Evolutionary conservation across 805 yeast genomes (phyloP), one percentile per base, ranked within the genome.

Genomic region (Suhomyces pyralidae): DNA sequence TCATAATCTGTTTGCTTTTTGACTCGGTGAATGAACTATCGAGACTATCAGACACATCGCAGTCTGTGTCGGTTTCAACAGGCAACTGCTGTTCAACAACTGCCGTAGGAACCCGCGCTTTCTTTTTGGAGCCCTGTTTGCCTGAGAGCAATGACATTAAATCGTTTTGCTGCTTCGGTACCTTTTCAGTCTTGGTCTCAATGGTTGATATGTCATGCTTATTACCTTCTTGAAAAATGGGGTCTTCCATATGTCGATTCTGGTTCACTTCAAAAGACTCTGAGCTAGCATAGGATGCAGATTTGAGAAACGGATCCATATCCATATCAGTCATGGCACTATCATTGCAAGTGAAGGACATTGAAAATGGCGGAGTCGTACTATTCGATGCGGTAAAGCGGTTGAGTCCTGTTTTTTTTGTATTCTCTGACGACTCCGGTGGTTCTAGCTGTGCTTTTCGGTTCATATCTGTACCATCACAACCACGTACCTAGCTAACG

Each of bases 141-240:
- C 65, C 64, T 7, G 61, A 54, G 10, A 60, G 57, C 24, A 61
- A n/a, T 2, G 58, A 48, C 53, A 53, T 49, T 48, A 59, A 48
- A 46, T 44, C 43, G 7, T 17, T 14, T 9, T 38, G 48, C 19
- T 28, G 25, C 5, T 12, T 45, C 42, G 22, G 24, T 19, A 9
- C 24, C 20, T 17, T 15, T 19, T 36, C 42, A 38, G 4, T 38
- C 14, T 19, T 38, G n/a, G 14, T 19, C 19, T 38, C 24, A 10
- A 7, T 19, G 24, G n/a, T 17, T 17, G 24, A 24, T 19, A 9
- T 17, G 17, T 38, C n/a, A 36, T 15, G 40, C 14, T 32, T 32
- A 32, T 32, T 32, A 2, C n/a, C 36, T n/a, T 32, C 17, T n/a
- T 32, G 36, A 32, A 32, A 32, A 4, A n/a, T 17, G 2, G 36